Evolutionary conservation across 2,329 filamentous ascomycete species (phyloP), one percentile per base, ranked within the genome.

Genomic region (Paraphaeosphaeria sporulosa): DNA sequence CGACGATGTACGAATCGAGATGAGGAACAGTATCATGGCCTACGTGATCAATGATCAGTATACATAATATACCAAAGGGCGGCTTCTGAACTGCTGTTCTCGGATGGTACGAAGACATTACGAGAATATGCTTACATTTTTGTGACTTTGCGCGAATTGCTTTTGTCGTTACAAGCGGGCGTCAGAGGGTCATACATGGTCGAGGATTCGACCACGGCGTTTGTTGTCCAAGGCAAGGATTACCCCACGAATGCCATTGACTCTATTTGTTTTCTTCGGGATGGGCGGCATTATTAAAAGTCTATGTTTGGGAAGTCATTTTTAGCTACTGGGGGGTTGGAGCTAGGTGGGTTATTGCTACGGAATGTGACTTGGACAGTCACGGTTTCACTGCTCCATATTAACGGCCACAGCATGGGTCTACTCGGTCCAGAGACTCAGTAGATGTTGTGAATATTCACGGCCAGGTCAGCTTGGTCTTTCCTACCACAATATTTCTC

Each of bases 1-100:
- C 93, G 12, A 91, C 90, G 78, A 87, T 88, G 54, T 93, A 92
- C 74, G 79, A 81, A 61, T 74, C 78, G 59, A 70, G 76, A 72
- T 78, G 66, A 75, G 59, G 27, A 52, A 50, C 59, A n/a, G 19
- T 15, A n/a, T 19, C 21, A 52, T 6, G 30, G 4, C 12, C 23
- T 38, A 38, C 17, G 30, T 38, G 17, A 19, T 23, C 3, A 27
- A 6, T n/a, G n/a, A n/a, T n/a, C 19, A 23, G 34, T 32, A 27
- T 8, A 52, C 34, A 40, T 52, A 42, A 52, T 52, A 30, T 21
- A 40, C 34, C 21, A 38, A 52, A 52, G 19, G 21, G 30, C 36
- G 36, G 10, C 19, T n/a, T n/a, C 30, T 15, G 38, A 44, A 32
- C 3, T 54, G 21, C 43, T 25, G 38, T 44, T 44, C n/a, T 54